A percentile compares a stretch with the other conserved stretches of the same genome.
Conservation (phyloP, 768 basidiomycete species). For the Phanerodontia chrysosporium region DNA sequence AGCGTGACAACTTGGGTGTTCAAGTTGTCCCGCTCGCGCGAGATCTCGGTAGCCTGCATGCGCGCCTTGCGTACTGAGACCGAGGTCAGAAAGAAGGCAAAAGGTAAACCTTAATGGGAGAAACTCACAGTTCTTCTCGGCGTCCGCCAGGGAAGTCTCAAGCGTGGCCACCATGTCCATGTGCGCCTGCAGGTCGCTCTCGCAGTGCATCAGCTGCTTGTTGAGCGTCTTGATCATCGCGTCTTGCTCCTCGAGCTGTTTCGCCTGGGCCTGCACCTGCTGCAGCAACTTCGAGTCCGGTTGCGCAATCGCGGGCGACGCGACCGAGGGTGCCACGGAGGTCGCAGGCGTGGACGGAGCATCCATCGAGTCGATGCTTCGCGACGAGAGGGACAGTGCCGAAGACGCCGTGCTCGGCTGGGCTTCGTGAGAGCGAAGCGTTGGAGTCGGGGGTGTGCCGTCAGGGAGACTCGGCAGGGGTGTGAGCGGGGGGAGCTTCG, state of each 20-base stretch:
- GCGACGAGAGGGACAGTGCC: constrained; percentile 48
- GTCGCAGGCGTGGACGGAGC: constrained; percentile 61
- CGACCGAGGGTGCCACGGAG: constrained; percentile 31
- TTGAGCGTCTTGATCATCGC: constrained; percentile 91
- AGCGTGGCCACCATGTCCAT: constrained; percentile 85
- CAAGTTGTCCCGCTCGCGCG: constrained; percentile 78
- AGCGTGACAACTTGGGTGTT: constrained; percentile 61
- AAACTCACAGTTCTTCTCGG: constrained; percentile 90
- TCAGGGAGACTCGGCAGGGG: constrained; percentile 87
- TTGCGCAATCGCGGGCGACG: constrained; percentile 21
- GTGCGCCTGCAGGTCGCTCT: constrained; percentile 85
- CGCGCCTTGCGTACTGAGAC: constrained; percentile 83
- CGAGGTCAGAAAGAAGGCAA: not conserved
- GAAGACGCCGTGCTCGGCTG: constrained; percentile 51
- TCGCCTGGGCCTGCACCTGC: constrained; percentile 70
- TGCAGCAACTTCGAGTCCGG: constrained; percentile 53
- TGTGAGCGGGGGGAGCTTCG: constrained; percentile 82
- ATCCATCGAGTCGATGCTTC: constrained; percentile 65
- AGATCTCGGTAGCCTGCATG: constrained; percentile 88
- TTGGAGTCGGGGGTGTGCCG: constrained; percentile 60
- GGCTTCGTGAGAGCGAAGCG: constrained; percentile 54
- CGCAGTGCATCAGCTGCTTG: constrained; percentile 91
- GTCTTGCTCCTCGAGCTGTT: constrained; percentile 79
- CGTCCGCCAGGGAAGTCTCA: constrained; percentile 83
- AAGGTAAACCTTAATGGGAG: not conserved